Evolutionary conservation across 768 basidiomycete genomes (phyloP), one percentile per base, ranked within the genome.

Genomic region (Hygrocybe punicea): DNA sequence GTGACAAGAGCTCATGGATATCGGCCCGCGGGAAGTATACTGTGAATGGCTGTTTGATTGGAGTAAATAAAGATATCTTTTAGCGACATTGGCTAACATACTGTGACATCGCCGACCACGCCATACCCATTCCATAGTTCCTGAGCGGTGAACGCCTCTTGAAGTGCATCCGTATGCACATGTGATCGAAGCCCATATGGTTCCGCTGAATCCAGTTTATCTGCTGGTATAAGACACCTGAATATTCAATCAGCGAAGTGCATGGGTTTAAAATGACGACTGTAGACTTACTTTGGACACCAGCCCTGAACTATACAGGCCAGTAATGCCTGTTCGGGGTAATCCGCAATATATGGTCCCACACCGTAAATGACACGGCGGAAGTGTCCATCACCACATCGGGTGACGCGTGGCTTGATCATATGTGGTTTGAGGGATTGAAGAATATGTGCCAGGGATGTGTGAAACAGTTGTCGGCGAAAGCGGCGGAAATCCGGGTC

Each of bases 1-100:
- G 71, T 9, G 70, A 47, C 0, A 76, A 40, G 2, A 73, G 62
- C 16, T 63, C 64, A 58, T 75, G 68, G 39, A 75, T 75, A 58
- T 76, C 69, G 0, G 74, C 74, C 13, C 67, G 53, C 46, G 53
- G 53, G 39, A 54, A 54, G 7, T 25, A 6, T 13, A 21, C 9
- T 23, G 53, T 54, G 17, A 54, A 54, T 14, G 53, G 53, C 53
- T 54, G n/a, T 36, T 19, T 13, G 13, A 53, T 10, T n/a, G 10
- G n/a, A 14, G 13, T 24, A n/a, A n/a, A 39, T 35, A n/a, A 42
- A 40, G 17, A 13, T 10, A 6, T 3, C 21, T 33, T 11, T 33
- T n/a, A 10, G 39, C 4, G 17, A n/a, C 14, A n/a, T n/a, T n/a
- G 40, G 19, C 9, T n/a, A n/a, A 53, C 39, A 13, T 29, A 42